phyloP scores from a whole-genome alignment of 2,329 filamentous ascomycete species.

The Helotiales sp. region DNA sequence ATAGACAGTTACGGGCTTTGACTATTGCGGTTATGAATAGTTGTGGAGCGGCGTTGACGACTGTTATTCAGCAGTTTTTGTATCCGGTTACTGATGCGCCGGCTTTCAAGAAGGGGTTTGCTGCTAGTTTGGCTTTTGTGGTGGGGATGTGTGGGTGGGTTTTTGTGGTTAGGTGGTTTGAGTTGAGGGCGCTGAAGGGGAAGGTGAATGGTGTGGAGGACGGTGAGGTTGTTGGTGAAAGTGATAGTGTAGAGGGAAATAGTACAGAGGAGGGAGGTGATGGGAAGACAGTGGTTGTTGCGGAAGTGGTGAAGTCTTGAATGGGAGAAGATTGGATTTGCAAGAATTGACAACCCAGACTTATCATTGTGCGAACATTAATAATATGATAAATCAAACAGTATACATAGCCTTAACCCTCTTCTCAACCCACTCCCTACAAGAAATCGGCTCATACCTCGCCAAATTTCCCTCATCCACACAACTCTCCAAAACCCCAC shows the following conservation, averaged over 20 bases:
- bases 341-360: too few species aligned
- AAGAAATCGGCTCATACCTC: slow-evolving; percentile 11
- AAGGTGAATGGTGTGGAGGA: slow-evolving; percentile 1
- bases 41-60: slow-evolving; percentile 31
- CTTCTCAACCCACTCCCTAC: slow-evolving; percentile 11
- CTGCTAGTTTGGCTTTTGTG: slow-evolving; percentile 11
- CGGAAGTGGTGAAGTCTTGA: slow-evolving; percentile 1
- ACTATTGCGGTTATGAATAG: slow-evolving; percentile 40
- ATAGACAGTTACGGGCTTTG: slow-evolving; percentile 38
- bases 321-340: too few species aligned
- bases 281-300: neutral
- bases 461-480: slow-evolving; percentile 10
- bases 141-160: slow-evolving; percentile 14
- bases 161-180: slow-evolving; percentile 9
- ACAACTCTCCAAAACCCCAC: slow-evolving; percentile 8
- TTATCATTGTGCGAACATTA: too few species aligned
- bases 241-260: slow-evolving; percentile 1
- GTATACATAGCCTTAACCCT: slow-evolving; percentile 15
- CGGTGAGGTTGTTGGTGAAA: neutral
- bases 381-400: neutral
- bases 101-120: slow-evolving; percentile 20
- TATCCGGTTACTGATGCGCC: slow-evolving; percentile 38
- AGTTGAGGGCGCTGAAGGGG: slow-evolving; percentile 8
- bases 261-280: slow-evolving; percentile 4
- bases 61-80: slow-evolving; percentile 37